Conservation (phyloP, 2,329 filamentous ascomycete species). For the Fusarium pseudonygamai region DNA sequence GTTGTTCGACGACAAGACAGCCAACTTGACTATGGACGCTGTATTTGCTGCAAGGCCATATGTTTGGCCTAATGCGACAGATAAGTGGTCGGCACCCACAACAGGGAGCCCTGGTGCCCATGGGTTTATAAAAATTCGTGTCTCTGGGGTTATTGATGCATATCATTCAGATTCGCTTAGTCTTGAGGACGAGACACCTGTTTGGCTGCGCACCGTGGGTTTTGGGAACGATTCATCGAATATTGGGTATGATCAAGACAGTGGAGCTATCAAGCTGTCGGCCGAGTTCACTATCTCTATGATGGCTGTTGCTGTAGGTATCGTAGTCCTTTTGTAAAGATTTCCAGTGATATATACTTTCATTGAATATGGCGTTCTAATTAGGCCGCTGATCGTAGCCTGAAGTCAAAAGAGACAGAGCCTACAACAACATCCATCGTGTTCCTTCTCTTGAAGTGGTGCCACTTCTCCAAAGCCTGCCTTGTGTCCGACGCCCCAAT, state of each 20-base stretch:
- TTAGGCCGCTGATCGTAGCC: rapidly evolving
- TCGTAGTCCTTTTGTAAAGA: neutral
- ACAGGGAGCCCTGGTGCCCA: neutral
- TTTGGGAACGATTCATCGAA: constrained; percentile 1
- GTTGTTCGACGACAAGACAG: constrained; percentile 3
- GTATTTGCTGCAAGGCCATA: neutral
- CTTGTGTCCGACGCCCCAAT: neutral
- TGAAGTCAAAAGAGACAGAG: neutral
- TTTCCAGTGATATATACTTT: no score
- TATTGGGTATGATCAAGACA: neutral
- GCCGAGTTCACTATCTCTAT: rapidly evolving
- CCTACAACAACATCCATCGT: neutral
- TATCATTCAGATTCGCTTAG: neutral
- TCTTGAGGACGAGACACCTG: neutral
- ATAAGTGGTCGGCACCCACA: rapidly evolving
- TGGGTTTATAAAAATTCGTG: neutral
- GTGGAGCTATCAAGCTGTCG: neutral
- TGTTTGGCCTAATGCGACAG: neutral
- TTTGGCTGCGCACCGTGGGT: neutral
- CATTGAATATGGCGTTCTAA: no score
- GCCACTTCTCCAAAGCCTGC: neutral
- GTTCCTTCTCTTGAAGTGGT: neutral
- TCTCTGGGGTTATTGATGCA: neutral
- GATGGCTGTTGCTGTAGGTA: neutral
- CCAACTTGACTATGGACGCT: neutral